Base-by-base conservation (phyloP, 2,329 filamentous ascomycete genomes). In the Geosmithia putterillii region DNA sequence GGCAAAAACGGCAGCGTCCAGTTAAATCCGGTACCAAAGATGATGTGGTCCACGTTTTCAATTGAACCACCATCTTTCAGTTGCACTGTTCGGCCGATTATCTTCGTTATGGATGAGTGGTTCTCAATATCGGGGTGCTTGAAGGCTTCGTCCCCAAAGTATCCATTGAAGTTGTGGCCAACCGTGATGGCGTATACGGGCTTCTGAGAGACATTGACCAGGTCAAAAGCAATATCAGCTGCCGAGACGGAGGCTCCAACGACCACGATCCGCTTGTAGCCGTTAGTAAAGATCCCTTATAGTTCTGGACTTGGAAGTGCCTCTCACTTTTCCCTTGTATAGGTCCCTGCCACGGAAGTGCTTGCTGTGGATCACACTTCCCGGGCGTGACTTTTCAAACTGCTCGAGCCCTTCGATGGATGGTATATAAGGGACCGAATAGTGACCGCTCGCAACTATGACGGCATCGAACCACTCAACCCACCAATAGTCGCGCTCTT, bases 1-100 rank as follows among this genome's bases (percentile, higher is more conserved):
- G 73, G 73, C 1, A 81, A 54, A 52, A 81, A 83, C 0, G 77
- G 78, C 0, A 82, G 54, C 0, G 74, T 76, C 76, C 76, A 83
- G 21, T 65, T 70, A 54, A 81, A 83, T 0, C 80, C 80, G 0
- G 80, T 84, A 19, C 77, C 79, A 46, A 83, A 79, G 48, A 84
- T 72, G 47, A 84, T 65, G 50, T 73, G 54, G 54, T 84, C 79
- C 14, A 83, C 71, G 17, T 71, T 62, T 0, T 63, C 48, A 7
- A 78, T 62, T 1, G 54, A 61, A 1, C 62, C 68, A 2, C 76
- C 76, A 47, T 82, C 74, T 28, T 67, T 61, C 40, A 83, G 74
- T 45, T 74, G 62, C 0, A 81, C 71, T 1, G 66, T 71, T 19
- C 67, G 57, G 0, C 59, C 61, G 32, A 19, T 17, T n/a, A 78